Evolutionary conservation across 2,329 filamentous ascomycete species (phyloP), one percentile per base, ranked within the genome.

Genomic region (Fusarium poae): DNA sequence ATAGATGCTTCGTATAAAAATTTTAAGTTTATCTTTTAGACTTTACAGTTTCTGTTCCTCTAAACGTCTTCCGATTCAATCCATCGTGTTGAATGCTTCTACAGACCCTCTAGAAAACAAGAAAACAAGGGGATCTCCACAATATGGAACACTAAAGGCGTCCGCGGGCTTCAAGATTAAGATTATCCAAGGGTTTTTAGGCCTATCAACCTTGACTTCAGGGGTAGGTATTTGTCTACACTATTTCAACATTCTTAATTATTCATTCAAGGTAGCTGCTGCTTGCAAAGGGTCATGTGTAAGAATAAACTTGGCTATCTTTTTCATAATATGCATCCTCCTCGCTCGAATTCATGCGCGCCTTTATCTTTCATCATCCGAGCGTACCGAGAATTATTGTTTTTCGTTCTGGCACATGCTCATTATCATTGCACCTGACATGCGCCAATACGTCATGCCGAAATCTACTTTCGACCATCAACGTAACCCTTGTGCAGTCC

Each of bases 131-230:
- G 45, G 32, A 25, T 55, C 40, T 25, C 59, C 60, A 57, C 25
- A 43, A 37, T 37, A 54, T 65, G 62, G 61, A 39, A 30, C 52
- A 39, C 11, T 10, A 32, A 37, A 44, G 63, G 62, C 29, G 39
- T 46, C 62, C 55, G 62, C 40, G 44, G 49, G n/a, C 55, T 66
- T 62, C 63, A 66, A 66, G 37, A 66, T 66, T 66, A 46, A 66
- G 62, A 65, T 65, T 61, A 29, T 42, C 45, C 46, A 59, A 57
- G 62, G 34, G 45, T 40, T 23, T 40, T 23, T 49, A 25, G 46
- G 21, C 42, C 25, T 20, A 21, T 27, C 45, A 23, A 11, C 16
- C 25, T 35, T 23, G 27, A 27, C 34, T 50, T 29, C 32, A 50
- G 48, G 48, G 48, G 48, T 20, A 49, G 48, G 48, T 20, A 49